Conservation (phyloP, 192 early-diverging fungal genomes). For the Mortierella claussenii region DNA sequence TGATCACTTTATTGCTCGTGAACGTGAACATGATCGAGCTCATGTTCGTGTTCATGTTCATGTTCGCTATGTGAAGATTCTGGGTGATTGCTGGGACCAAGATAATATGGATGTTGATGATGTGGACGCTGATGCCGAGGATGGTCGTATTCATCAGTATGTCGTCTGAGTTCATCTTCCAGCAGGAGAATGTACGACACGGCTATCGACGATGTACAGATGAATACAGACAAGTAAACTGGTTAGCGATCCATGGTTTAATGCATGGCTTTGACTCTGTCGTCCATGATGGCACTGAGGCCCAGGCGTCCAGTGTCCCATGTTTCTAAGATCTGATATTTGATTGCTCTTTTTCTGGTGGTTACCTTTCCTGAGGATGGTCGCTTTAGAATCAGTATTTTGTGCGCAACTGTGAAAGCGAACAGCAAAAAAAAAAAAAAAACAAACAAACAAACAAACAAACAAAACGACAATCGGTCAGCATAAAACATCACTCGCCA, state of each 20-base stretch:
- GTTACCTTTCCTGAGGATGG: constrained; percentile 54
- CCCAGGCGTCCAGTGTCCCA: no score
- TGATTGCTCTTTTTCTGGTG: neutral
- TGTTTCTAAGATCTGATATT: no score
- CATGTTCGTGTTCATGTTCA: no score
- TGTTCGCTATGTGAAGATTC: constrained; percentile 6
- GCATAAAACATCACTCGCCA: no score
- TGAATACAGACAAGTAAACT: no score
- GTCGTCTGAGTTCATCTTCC: constrained; percentile 31
- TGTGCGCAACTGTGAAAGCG: constrained; percentile 33
- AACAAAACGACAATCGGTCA: neutral
- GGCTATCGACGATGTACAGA: no score
- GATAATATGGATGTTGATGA: no score
- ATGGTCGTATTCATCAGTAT: constrained; percentile 17
- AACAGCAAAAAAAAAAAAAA: neutral
- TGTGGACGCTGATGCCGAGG: no score
- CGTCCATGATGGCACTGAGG: no score
- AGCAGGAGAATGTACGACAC: constrained; percentile 41
- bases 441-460: neutral
- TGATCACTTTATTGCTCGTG: constrained; percentile 7
- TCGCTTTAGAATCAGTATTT: constrained; percentile 55
- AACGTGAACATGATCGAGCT: no score
- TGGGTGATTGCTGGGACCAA: neutral
- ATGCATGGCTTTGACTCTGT: no score
- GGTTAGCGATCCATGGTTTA: no score